These are phyloP conservation scores for Capronia americana DNA, from an alignment of 2,329 filamentous ascomycete species.

Conservation along the genomic window DNA sequence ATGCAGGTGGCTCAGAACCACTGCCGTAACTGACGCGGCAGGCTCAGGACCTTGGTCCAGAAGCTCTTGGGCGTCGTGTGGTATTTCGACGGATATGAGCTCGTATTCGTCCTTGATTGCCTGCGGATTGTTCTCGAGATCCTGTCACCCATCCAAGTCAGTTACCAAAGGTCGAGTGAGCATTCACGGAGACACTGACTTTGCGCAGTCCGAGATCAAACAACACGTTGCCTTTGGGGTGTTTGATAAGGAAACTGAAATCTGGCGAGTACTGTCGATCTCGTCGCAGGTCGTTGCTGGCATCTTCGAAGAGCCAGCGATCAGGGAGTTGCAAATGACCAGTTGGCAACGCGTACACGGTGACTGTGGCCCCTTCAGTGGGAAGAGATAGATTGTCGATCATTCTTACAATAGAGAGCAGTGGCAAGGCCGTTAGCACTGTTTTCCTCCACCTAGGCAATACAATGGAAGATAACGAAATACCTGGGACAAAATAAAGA, in stretches of 20 bases:
- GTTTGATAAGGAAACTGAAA: constrained; percentile 54
- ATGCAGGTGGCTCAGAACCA: constrained; percentile 40
- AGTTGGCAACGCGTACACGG: not conserved
- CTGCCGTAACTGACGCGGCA: constrained; percentile 23
- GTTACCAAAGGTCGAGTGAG: not conserved
- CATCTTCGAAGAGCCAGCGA: constrained; percentile 13
- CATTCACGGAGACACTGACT: constrained; percentile 20
- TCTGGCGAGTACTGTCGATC: constrained; percentile 6
- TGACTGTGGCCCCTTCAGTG: not conserved
- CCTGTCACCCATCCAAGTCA: not conserved
- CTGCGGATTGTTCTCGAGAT: constrained; percentile 12
- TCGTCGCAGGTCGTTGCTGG: not conserved
- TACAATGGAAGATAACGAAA: too few relatives aligned
- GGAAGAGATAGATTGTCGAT: not conserved
- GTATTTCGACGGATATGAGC: constrained; percentile 14
- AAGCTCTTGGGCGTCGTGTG: constrained; percentile 31
- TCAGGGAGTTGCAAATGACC: constrained; percentile 5
- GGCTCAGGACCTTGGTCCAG: constrained; percentile 26
- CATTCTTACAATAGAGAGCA: too few relatives aligned
- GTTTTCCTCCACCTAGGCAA: too few relatives aligned
- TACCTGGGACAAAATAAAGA: too few relatives aligned
- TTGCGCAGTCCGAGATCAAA: constrained; percentile 47
- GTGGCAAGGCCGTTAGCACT: too few relatives aligned
- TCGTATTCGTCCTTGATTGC: constrained; percentile 7
- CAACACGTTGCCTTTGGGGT: constrained; percentile 44